These are phyloP conservation scores for Fusarium pseudoanthophilum DNA, from an alignment of 2,329 filamentous ascomycete species.

Conservation along the genomic window DNA sequence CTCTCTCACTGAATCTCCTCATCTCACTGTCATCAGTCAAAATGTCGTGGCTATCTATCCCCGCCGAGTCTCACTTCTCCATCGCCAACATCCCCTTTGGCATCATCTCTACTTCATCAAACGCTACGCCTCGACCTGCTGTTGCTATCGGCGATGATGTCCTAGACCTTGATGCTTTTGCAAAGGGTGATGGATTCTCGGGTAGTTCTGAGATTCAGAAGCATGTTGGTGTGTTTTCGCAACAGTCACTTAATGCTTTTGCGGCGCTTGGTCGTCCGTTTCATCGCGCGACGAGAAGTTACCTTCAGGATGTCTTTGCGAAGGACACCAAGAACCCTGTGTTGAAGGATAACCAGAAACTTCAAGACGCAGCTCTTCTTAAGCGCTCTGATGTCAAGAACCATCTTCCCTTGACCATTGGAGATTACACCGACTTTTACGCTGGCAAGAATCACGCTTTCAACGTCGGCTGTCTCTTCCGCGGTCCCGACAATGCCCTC, in stretches of 20 bases:
- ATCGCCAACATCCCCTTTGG: slow-evolving; percentile 86
- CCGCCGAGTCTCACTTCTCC: slow-evolving; percentile 53
- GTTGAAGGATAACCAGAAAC: slow-evolving; percentile 51
- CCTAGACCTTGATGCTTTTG: slow-evolving; percentile 74
- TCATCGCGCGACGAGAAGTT: slow-evolving; percentile 74
- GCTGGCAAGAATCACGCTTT: slow-evolving; percentile 83
- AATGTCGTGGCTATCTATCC: slow-evolving; percentile 49
- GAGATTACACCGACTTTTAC: slow-evolving; percentile 89
- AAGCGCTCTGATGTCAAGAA: slow-evolving; percentile 62
- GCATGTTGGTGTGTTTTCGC: slow-evolving; percentile 42
- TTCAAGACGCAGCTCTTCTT: slow-evolving; percentile 46
- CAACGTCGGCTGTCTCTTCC: slow-evolving; percentile 75
- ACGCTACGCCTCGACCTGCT: slow-evolving; percentile 69
- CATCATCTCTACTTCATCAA: slow-evolving; percentile 74
- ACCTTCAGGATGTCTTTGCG: slow-evolving; percentile 71
- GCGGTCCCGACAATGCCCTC: slow-evolving; percentile 77
- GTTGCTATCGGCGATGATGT: slow-evolving; percentile 79
- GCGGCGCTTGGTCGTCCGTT: slow-evolving; percentile 71
- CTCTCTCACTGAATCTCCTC: neutral
- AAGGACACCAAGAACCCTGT: slow-evolving; percentile 60
- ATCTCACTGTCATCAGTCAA: neutral
- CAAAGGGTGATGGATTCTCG: slow-evolving; percentile 55
- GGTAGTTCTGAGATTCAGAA: slow-evolving; percentile 40
- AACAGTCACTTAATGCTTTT: slow-evolving; percentile 48
- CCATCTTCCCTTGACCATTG: slow-evolving; percentile 80